These are phyloP conservation scores for Tylopilus sp. DNA, from an alignment of 768 basidiomycete species.

Conservation along the genomic window DNA sequence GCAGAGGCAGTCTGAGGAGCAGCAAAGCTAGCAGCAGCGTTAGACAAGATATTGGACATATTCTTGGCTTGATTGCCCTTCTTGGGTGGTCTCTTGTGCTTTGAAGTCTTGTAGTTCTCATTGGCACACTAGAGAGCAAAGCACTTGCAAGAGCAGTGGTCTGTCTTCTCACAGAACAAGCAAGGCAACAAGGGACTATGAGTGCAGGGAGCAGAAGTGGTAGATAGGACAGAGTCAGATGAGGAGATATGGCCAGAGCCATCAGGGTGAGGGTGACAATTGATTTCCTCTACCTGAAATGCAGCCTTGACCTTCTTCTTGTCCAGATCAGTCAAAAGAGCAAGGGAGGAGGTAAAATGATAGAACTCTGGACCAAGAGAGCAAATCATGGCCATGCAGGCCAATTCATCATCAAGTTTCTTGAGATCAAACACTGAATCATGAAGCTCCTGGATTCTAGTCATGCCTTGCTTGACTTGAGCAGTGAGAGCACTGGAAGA, in stretches of 20 bases:
- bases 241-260: neutral
- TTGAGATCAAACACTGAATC: neutral
- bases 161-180: neutral
- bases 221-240: neutral
- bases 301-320: conserved; percentile 7
- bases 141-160: neutral
- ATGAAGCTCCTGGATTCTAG: conserved; percentile 4
- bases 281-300: conserved; percentile 1
- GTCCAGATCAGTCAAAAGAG: conserved; percentile 4
- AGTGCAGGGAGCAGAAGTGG: neutral
- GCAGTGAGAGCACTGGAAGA: neutral
- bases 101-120: no score
- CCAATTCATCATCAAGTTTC: neutral
- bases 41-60: no score
- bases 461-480: conserved; percentile 1
- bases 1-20: no score
- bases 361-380: neutral
- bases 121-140: no score
- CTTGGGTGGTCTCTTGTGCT: no score
- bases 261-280: neutral
- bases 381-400: neutral
- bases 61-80: no score
- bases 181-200: no score
- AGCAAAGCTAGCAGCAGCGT: no score
- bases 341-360: neutral